A percentile compares a stretch with the other conserved stretches of the same genome.
These are phyloP conservation scores for Blastocystis sp. DNA, from an alignment of 352 stramenopile species.

Conservation along the genomic window DNA sequence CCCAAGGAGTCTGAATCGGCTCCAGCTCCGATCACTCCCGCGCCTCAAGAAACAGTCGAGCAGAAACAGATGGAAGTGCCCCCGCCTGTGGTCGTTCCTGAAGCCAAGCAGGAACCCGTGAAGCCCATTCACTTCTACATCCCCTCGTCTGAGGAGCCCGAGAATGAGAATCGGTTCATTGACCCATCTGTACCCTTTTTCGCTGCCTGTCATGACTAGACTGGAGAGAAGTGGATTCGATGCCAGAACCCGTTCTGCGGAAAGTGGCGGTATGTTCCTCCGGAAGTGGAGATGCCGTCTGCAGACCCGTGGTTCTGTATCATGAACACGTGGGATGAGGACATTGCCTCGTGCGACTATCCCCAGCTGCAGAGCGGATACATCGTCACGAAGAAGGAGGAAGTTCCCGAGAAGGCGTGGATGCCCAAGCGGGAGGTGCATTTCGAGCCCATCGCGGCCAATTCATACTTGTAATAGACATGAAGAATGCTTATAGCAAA, in stretches of 20 bases:
- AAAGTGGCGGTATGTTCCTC: constrained; percentile 47
- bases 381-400: constrained; percentile 44
- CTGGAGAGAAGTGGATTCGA: constrained; percentile 48
- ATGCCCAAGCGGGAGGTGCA: constrained; percentile 16
- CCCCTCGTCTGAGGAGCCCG: background rate
- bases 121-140: background rate
- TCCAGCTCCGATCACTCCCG: too few species aligned
- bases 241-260: constrained; percentile 66
- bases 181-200: background rate
- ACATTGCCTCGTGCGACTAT: constrained; percentile 34
- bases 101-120: background rate
- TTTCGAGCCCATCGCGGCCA: constrained; percentile 26
- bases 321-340: constrained; percentile 62
- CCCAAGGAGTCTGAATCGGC: too few species aligned
- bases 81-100: too few species aligned
- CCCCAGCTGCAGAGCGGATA: constrained; percentile 29
- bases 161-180: background rate
- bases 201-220: constrained; percentile 11
- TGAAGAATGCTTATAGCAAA: background rate
- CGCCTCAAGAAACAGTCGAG: too few species aligned
- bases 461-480: background rate
- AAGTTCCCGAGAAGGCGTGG: constrained; percentile 34
- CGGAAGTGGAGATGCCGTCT: constrained; percentile 1
- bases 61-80: too few species aligned
- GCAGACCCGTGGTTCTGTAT: constrained; percentile 51